phyloP scores from a whole-genome alignment of 2,329 filamentous ascomycete species.

The Pseudocercospora fijiensis region DNA sequence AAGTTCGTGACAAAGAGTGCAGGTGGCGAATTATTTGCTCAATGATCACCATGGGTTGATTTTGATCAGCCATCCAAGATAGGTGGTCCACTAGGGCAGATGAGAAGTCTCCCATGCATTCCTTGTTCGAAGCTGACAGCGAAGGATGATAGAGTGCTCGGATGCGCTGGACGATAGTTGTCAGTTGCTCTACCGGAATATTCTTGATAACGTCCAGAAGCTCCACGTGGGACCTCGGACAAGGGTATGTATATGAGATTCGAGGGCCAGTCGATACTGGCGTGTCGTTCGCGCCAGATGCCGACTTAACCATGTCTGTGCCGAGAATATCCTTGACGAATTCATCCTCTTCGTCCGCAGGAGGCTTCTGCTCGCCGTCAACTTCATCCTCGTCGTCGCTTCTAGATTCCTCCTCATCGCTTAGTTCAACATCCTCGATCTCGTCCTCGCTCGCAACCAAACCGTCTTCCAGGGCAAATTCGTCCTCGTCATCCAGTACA shows the following conservation, averaged over 20 bases:
- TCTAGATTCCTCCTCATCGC: slow-evolving; percentile 22
- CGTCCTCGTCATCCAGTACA: slow-evolving; percentile 88
- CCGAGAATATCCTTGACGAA: slow-evolving; percentile 48
- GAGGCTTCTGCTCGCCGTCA: slow-evolving; percentile 32
- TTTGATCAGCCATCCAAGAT: slow-evolving; percentile 56
- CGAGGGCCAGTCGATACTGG: slow-evolving; percentile 45
- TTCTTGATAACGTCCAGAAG: slow-evolving; percentile 64
- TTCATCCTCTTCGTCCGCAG: slow-evolving; percentile 49
- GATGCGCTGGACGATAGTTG: slow-evolving; percentile 82
- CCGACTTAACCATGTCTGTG: slow-evolving; percentile 11
- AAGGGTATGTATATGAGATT: slow-evolving; percentile 73
- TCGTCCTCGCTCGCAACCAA: slow-evolving; percentile 77
- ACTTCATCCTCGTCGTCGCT: slow-evolving; percentile 35
- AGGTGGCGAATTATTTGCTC: slow-evolving; percentile 85
- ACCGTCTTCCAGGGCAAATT: slow-evolving; percentile 87
- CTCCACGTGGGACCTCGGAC: slow-evolving; percentile 74
- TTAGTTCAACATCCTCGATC: slow-evolving; percentile 34
- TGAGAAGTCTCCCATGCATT: slow-evolving; percentile 70
- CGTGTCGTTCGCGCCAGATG: slow-evolving; percentile 26
- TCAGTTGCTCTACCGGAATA: slow-evolving; percentile 64
- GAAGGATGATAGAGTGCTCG: slow-evolving; percentile 90
- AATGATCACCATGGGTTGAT: slow-evolving; percentile 60
- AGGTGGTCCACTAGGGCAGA: slow-evolving; percentile 65
- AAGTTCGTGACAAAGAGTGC: slow-evolving; percentile 87
- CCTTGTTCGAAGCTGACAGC: slow-evolving; percentile 79